Percentiles rank a stretch among this genome's conserved stretches.
phyloP scores from a whole-genome alignment of 108 stramenopile genomes.

The Nannochloropsis gaditana region DNA sequence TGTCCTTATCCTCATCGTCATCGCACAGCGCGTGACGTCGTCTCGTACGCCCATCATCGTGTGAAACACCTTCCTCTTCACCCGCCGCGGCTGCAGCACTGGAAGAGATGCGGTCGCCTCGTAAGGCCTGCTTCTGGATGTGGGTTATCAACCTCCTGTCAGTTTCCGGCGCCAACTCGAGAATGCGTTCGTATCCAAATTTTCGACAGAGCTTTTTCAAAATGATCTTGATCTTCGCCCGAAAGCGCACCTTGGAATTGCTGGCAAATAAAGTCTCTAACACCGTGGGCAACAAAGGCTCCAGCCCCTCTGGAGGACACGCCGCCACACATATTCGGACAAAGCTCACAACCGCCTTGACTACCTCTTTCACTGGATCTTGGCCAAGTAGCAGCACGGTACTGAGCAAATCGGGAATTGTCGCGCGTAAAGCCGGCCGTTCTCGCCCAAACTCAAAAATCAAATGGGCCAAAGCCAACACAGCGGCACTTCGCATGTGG shows the following conservation, averaged over 20 bases:
- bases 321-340: constrained; percentile 74
- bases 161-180: constrained; percentile 66
- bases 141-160: constrained; percentile 74
- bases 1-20: neutral
- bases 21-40: neutral
- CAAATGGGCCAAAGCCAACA: constrained; percentile 42
- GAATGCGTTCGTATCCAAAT: constrained; percentile 71
- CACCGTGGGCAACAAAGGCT: constrained; percentile 21
- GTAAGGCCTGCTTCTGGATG: constrained; percentile 71
- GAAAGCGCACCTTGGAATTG: constrained; percentile 69
- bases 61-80: neutral
- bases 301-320: constrained; percentile 21
- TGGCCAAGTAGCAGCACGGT: constrained; percentile 77
- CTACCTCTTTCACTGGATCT: constrained; percentile 75
- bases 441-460: constrained; percentile 41
- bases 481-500: constrained; percentile 79
- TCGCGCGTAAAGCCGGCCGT: constrained; percentile 25
- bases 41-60: neutral
- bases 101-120: constrained; percentile 31
- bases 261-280: constrained; percentile 35
- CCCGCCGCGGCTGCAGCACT: constrained; percentile 28
- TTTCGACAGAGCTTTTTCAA: constrained; percentile 76
- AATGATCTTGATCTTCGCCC: constrained; percentile 84
- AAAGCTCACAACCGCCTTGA: constrained; percentile 77
- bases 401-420: constrained; percentile 66